phyloP scores from a whole-genome alignment of 1,284 basidiomycete genomes.

The Puccinia novopanici region DNA sequence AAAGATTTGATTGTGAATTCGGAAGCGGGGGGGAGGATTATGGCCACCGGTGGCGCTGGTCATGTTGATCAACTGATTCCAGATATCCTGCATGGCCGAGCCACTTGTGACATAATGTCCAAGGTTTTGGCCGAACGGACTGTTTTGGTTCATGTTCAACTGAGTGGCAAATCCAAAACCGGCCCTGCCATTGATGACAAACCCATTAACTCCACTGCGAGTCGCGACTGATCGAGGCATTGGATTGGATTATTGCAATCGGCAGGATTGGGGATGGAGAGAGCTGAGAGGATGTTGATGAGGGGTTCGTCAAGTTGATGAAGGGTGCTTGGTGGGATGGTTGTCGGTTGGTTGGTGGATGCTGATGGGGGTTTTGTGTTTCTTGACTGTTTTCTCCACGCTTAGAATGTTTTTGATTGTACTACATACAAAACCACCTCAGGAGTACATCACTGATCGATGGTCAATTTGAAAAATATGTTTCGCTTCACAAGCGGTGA shows the following conservation, averaged over 20 bases:
- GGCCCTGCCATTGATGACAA: constrained; percentile 28
- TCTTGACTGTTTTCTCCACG: too few species aligned
- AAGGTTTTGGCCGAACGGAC: constrained; percentile 22
- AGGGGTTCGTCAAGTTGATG: constrained; percentile 38
- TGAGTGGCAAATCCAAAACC: constrained; percentile 36
- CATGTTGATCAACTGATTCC: constrained; percentile 74
- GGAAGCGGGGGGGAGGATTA: constrained; percentile 70
- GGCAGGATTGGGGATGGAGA: constrained; percentile 12
- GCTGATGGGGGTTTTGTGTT: constrained; percentile 14
- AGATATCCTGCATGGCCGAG: constrained; percentile 73
- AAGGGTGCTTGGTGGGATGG: constrained; percentile 16
- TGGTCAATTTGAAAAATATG: too few species aligned
- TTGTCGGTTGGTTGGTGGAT: too few species aligned
- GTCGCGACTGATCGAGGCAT: neutral
- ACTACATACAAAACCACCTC: too few species aligned
- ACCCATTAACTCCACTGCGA: constrained; percentile 36
- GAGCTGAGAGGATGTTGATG: constrained; percentile 26
- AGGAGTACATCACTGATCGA: too few species aligned
- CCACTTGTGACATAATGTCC: constrained; percentile 44
- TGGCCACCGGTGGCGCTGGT: constrained; percentile 64
- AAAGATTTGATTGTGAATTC: constrained; percentile 70
- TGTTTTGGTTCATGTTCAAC: constrained; percentile 12
- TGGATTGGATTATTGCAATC: constrained; percentile 3
- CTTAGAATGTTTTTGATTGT: too few species aligned
- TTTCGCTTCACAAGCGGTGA: too few species aligned